phyloP scores from a whole-genome alignment of 1,139 yeast species.

The Hemisphaericaspora lyxosophila region DNA sequence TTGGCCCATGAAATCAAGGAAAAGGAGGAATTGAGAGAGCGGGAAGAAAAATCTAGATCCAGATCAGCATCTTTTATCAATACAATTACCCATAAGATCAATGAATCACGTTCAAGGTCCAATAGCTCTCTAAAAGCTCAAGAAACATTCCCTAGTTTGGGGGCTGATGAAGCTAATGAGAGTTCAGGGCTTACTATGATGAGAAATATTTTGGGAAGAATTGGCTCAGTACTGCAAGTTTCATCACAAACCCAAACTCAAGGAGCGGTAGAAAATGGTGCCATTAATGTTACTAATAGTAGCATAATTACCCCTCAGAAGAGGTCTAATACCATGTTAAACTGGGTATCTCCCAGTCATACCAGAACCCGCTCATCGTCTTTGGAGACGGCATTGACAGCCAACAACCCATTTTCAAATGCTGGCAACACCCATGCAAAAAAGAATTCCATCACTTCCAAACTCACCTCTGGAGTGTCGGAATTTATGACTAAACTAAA shows the following conservation, averaged over 20 bases:
- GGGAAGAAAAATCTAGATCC: constrained; percentile 23
- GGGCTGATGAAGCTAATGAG: constrained; percentile 16
- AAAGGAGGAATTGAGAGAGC: constrained; percentile 16
- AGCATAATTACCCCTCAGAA: constrained; percentile 15
- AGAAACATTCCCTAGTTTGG: constrained; percentile 30
- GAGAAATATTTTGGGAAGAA: constrained; percentile 36
- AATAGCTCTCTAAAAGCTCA: constrained; percentile 29
- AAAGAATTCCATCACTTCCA: constrained; percentile 40
- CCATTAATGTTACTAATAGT: not conserved
- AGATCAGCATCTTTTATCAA: constrained; percentile 43
- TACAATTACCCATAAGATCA: constrained; percentile 31
- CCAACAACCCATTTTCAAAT: constrained; percentile 2
- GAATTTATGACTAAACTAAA: constrained; percentile 47
- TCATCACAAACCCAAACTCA: constrained; percentile 6
- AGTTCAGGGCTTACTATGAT: constrained; percentile 29
- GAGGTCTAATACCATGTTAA: constrained; percentile 30
- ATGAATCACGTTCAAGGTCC: constrained; percentile 37
- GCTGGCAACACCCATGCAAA: constrained; percentile 16
- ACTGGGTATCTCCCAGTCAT: constrained; percentile 33
- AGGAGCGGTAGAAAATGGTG: constrained; percentile 9
- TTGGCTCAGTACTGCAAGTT: constrained; percentile 30
- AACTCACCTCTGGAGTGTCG: constrained; percentile 38
- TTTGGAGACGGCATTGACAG: constrained; percentile 20
- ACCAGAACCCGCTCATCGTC: constrained; percentile 42
- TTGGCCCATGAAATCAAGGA: constrained; percentile 20